Conservation (phyloP, 2,329 filamentous ascomycete species). For the Cercospora sp. region DNA sequence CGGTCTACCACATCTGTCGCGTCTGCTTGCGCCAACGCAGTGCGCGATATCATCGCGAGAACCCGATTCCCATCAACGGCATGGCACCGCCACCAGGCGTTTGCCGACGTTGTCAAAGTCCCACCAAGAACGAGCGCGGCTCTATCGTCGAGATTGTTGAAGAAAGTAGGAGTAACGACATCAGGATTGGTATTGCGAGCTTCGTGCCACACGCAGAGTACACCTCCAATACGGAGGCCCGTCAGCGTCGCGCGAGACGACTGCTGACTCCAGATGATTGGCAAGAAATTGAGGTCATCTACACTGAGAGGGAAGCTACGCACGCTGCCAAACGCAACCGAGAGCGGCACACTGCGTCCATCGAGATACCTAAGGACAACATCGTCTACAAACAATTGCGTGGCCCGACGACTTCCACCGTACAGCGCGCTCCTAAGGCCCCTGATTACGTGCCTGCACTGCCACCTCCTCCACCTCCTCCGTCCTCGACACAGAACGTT, state of each 20-base stretch:
- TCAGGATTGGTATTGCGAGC: slow-evolving; percentile 32
- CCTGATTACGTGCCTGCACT: not conserved
- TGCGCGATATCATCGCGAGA: slow-evolving; percentile 37
- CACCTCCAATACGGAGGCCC: slow-evolving; percentile 23
- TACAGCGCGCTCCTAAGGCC: not conserved
- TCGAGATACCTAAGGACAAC: not conserved
- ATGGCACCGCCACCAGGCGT: slow-evolving; percentile 36
- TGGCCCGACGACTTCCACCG: slow-evolving; percentile 8
- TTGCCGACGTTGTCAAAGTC: slow-evolving; percentile 37
- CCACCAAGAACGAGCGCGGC: slow-evolving; percentile 27
- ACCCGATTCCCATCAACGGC: slow-evolving; percentile 37
- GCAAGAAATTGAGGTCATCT: slow-evolving; percentile 19
- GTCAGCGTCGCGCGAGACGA: slow-evolving; percentile 16
- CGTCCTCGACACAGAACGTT: not conserved
- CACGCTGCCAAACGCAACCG: not conserved
- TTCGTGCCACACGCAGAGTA: slow-evolving; percentile 30
- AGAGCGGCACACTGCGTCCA: not conserved
- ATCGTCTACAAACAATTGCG: slow-evolving; percentile 21
- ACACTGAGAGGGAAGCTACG: not conserved
- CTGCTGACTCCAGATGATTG: slow-evolving; percentile 27
- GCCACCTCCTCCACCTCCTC: not conserved
- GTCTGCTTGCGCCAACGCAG: slow-evolving; percentile 38
- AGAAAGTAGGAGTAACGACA: slow-evolving; percentile 30
- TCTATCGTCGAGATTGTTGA: slow-evolving; percentile 23
- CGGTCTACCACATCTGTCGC: slow-evolving; percentile 39